Evolutionary conservation across 1,139 yeast genomes (phyloP), one percentile per base, ranked within the genome.

Genomic region (Maudiozyma humilis): DNA sequence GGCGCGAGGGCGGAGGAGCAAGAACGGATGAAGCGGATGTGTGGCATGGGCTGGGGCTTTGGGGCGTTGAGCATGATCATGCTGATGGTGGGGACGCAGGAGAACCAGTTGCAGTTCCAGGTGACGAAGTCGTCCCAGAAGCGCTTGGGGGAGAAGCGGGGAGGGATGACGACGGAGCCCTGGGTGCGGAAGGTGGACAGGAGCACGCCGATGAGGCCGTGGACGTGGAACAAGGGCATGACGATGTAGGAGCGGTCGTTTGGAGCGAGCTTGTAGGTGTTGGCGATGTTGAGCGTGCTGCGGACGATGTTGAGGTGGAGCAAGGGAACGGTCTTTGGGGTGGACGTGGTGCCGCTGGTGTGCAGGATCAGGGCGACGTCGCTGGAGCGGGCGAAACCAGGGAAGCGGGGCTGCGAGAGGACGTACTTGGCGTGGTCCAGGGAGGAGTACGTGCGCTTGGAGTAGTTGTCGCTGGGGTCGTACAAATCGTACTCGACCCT

Each of bases 201-300:
- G 25, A 79, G 62, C 0, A 81, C 83, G 45, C 82, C 80, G 47
- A 79, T 70, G 40, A 80, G 64, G 1, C 87, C 87, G 56, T 80
- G 87, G 30, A 80, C 86, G 55, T 80, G 87, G 69, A 80, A 80
- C 35, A 80, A 63, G 1, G 87, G 87, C 87, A 80, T 80, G 31
- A 80, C 85, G 33, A 80, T 64, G 53, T 78, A 78, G 3, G 81
- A 68, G 18, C 72, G 59, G 56, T 80, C 87, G 7, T 54, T 46
- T 0, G 65, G 49, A 2, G 72, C 59, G 43, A 80, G 60, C 34
- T 67, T 66, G 59, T 80, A 80, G 3, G 85, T 78, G 48, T 68
- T 66, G 13, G 72, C 63, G 47, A 80, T 77, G 65, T 79, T 80
- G 33, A 57, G 52, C 60, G 78, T 74, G 13, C 83, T 75, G 33